Conservation (phyloP, 192 early-diverging fungal species). For the Lobulomyces angularis region DNA sequence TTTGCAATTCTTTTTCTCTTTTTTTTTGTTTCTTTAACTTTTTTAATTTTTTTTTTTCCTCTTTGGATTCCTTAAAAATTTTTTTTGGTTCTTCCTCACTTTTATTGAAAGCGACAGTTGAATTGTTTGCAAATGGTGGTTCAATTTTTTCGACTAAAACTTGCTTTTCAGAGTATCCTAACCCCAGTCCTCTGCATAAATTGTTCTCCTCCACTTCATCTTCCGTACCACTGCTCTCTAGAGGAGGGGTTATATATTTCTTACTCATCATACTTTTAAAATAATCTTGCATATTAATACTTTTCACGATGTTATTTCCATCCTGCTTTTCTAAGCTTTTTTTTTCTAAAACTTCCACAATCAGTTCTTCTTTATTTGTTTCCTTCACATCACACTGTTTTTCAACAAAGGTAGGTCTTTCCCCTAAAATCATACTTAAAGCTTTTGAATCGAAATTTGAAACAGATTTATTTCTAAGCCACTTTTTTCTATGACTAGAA, state of each 20-base stretch:
- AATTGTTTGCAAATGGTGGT: background rate
- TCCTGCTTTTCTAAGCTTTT: constrained; percentile 5
- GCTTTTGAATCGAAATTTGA: constrained; percentile 17
- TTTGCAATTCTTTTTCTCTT: constrained; percentile 4
- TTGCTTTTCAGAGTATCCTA: constrained; percentile 1
- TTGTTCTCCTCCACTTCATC: constrained; percentile 15
- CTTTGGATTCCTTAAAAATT: constrained; percentile 4
- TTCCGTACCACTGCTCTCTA: constrained; percentile 5
- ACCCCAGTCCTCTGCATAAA: constrained; percentile 10
- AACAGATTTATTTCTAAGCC: constrained; percentile 37
- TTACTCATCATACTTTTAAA: constrained; percentile 26
- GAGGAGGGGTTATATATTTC: constrained; percentile 3
- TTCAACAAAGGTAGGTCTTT: constrained; percentile 12
- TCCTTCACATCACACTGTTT: background rate
- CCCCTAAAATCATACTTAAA: constrained; percentile 38
- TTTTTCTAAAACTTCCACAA: constrained; percentile 9
- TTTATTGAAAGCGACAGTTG: constrained; percentile 4
- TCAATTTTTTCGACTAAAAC: background rate
- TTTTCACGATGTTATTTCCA: constrained; percentile 3
- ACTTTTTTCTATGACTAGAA: constrained; percentile 33
- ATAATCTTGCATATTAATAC: constrained; percentile 21
- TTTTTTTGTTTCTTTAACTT: constrained; percentile 1
- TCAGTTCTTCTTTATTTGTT: background rate
- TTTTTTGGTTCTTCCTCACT: background rate
- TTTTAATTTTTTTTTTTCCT: constrained; percentile 6